phyloP scores from a whole-genome alignment of 2,329 filamentous ascomycete genomes.

The Pezizomycotina sp. region DNA sequence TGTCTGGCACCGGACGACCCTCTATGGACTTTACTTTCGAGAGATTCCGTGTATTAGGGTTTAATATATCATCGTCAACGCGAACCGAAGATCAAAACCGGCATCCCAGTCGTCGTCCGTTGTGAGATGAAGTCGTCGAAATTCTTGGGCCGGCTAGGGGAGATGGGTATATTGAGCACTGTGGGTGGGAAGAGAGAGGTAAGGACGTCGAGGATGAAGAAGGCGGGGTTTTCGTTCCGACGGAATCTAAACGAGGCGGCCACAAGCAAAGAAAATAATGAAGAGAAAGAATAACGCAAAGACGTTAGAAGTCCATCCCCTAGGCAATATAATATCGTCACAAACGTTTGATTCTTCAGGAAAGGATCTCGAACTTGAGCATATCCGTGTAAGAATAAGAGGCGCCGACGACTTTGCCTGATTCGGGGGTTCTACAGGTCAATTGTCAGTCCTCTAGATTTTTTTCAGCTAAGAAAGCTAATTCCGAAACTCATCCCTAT shows the following conservation, averaged over 20 bases:
- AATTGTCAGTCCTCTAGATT: slow-evolving; percentile 2
- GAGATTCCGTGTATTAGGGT: slow-evolving; percentile 11
- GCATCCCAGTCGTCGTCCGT: slow-evolving; percentile 76
- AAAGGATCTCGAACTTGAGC: slow-evolving; percentile 67
- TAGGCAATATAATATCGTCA: no score
- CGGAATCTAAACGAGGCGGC: no score
- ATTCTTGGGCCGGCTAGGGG: slow-evolving; percentile 41
- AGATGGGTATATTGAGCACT: no score
- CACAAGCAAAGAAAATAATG: no score
- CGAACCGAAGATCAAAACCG: slow-evolving; percentile 18
- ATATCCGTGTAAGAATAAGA: slow-evolving; percentile 94
- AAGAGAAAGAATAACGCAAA: no score
- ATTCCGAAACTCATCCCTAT: no score
- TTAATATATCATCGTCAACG: slow-evolving; percentile 6
- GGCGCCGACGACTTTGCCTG: slow-evolving; percentile 57
- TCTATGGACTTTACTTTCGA: no score
- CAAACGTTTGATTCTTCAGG: no score
- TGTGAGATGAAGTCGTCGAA: slow-evolving; percentile 71
- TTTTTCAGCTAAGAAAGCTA: no score
- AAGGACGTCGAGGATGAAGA: slow-evolving; percentile 43
- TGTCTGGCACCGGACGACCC: no score
- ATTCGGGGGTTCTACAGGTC: slow-evolving; percentile 20
- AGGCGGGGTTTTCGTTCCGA: no score
- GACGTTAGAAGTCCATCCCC: no score
- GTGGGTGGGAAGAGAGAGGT: slow-evolving; percentile 25